phyloP scores from a whole-genome alignment of 257 asterid genomes.

The Anisodus tanguticus region DNA sequence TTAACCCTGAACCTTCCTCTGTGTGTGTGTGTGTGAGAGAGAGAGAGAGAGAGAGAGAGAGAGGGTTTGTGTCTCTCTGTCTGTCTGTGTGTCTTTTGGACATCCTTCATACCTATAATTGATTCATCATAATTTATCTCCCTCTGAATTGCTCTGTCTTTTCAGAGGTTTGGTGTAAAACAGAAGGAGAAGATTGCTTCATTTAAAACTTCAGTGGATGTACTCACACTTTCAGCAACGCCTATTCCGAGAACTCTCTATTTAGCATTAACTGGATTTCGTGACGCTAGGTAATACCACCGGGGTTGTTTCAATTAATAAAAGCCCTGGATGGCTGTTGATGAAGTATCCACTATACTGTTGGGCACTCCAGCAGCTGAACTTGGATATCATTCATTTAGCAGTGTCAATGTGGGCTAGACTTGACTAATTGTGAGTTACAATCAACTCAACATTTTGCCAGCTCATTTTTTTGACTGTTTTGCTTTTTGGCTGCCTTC shows the following conservation, averaged over 20 bases:
- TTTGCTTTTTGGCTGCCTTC: slow-evolving; percentile 3
- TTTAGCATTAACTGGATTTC: slow-evolving; percentile 95
- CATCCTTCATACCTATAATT: slow-evolving; percentile 24
- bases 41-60: too few species aligned
- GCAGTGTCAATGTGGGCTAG: slow-evolving; percentile 26
- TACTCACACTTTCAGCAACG: slow-evolving; percentile 96
- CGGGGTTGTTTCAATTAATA: slow-evolving; percentile 25
- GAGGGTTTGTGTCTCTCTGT: not conserved
- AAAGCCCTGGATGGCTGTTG: slow-evolving; percentile 22
- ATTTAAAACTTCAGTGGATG: slow-evolving; percentile 92
- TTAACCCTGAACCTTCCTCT: slow-evolving; percentile 9
- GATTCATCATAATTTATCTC: slow-evolving; percentile 25
- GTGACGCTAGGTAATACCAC: slow-evolving; percentile 89
- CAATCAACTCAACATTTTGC: slow-evolving; percentile 26
- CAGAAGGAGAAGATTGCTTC: slow-evolving; percentile 99
- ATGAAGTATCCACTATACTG: slow-evolving; percentile 25
- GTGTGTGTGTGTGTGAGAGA: too few species aligned
- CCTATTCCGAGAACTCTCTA: slow-evolving; percentile 97
- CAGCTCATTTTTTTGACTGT: slow-evolving; percentile 5
- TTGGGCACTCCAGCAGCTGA: slow-evolving; percentile 29
- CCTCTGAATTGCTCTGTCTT: slow-evolving; percentile 36
- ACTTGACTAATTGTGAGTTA: slow-evolving; percentile 22
- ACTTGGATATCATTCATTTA: slow-evolving; percentile 18
- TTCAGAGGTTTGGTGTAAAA: slow-evolving; percentile 95
- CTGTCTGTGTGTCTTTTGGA: not conserved